Evolutionary conservation across 768 basidiomycete genomes (phyloP), one percentile per base, ranked within the genome.

Genomic region (Clitopilus hobsonii): DNA sequence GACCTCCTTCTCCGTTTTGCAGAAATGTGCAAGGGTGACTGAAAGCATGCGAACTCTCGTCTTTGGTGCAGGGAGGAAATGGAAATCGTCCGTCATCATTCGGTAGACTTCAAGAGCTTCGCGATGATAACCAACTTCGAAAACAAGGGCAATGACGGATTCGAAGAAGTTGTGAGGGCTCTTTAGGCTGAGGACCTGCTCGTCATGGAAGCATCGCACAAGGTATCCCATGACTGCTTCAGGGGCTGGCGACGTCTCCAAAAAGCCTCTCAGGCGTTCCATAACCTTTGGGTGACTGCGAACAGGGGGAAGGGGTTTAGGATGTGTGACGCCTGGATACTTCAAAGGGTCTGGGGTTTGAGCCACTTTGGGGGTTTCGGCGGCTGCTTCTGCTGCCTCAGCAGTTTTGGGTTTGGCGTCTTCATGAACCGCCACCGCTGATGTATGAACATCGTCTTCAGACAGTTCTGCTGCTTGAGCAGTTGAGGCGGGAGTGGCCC

Each of bases 41-140:
- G 73, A 72, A 11, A 72, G 53, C 60, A 83, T 71, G 50, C 71
- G 73, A 6, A 76, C 72, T 50, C 74, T 67, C 13, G 80, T 69
- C 13, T 69, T 53, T 6, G 67, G 55, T 13, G 73, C 61, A 0
- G 76, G 69, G 1, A 73, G 50, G 38, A 80, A 68, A 7, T 74
- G 73, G 16, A 18, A 23, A 16, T 74, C 70, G 1, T 66, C 61
- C 18, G 63, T 56, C 75, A 84, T 78, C 16, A 72, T 69, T 6
- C 69, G 59, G 59, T 79, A 74, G 10, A 82, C 63, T 2, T 63
- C 56, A 16, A 71, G 61, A 0, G 83, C 81, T 28, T 71, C 65
- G 11, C 61, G 59, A 52, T 76, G 73, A 6, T 65, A 54, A 1
- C 69, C 68, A 32, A 71, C 60, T 16, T 72, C 64, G 22, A 84